These are phyloP conservation scores for Euphorbia corollata DNA, from an alignment of 441 rosid species.

Conservation along the genomic window DNA sequence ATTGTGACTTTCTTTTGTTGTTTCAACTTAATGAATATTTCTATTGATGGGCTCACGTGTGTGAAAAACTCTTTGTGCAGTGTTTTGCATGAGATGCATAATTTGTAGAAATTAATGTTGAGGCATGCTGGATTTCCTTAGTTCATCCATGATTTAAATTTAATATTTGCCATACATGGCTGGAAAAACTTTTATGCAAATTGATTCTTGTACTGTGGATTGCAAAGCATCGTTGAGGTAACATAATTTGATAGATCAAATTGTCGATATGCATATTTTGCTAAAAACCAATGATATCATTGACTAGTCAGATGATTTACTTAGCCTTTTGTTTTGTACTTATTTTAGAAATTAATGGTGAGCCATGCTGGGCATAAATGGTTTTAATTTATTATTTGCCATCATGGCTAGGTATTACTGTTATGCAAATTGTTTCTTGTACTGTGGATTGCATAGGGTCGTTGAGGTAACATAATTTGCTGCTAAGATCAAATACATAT, in stretches of 20 bases:
- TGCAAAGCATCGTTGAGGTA: neutral
- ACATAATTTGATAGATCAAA: neutral
- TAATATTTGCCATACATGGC: neutral
- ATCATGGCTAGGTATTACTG: neutral
- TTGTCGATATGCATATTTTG: neutral
- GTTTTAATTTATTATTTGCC: neutral
- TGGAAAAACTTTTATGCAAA: neutral
- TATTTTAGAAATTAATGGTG: neutral
- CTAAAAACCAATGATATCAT: neutral
- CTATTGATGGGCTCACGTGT: neutral
- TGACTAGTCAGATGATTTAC: neutral
- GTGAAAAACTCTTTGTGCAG: neutral
- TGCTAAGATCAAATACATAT: neutral
- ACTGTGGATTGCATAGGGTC: neutral
- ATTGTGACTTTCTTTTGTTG: neutral
- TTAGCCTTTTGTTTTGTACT: neutral
- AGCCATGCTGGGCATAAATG: neutral
- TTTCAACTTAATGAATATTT: neutral
- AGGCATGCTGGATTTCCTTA: neutral
- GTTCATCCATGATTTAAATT: neutral
- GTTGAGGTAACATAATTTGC: neutral
- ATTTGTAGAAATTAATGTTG: too few species aligned
- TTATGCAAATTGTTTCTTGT: slow-evolving; percentile 1
- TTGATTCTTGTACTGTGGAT: slow-evolving; percentile 2
- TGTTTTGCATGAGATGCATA: slow-evolving; percentile 5